Evolutionary conservation across 345 rosid genomes (phyloP), one percentile per base, ranked within the genome.

Genomic region (Sonneratia caseolaris): DNA sequence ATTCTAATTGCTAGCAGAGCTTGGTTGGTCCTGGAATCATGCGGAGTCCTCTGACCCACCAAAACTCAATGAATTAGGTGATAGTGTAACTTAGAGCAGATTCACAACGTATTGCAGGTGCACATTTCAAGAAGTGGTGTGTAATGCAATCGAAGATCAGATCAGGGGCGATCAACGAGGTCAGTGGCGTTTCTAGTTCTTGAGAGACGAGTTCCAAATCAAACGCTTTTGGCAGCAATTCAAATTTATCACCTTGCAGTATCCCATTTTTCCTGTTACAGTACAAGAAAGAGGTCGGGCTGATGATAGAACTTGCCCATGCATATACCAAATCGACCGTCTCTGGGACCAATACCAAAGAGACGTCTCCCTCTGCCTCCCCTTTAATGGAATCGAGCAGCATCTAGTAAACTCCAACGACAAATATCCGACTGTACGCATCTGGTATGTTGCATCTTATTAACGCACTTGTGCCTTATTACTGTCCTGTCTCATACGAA

Each of bases 121-220:
- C 90, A 40, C 98, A 94, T 84, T 88, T 94, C 73, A 94, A 91
- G 86, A 94, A 94, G 81, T 94, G 98, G 97, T 94, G 96, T 70
- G 84, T 94, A 66, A 94, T 94, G 98, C 98, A 94, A 77, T 91
- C 96, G 18, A 94, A 94, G 81, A 91, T 91, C 42, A 91, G 73
- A 82, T 66, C 97, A 43, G 97, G 97, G n/a, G 96, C 98, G 10
- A 74, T 88, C 43, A 76, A 79, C 7, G 98, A 94, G 96, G 98
- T 90, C 64, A 24, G 96, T 71, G 57, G 59, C 53, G 68, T 71
- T 37, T 40, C 35, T 35, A 3, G 7, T 21, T 53, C 9, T 7
- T 18, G 59, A 40, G 43, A 40, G 43, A 4, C 43, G 43, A 8
- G 7, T 40, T 8, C 43, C 43, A 27, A 53, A 18, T 8, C 22